A percentile compares a stretch with the other conserved stretches of the same genome.
These are phyloP conservation scores for Dalbergia oliveri DNA, from an alignment of 306 rosid species.

Conservation along the genomic window DNA sequence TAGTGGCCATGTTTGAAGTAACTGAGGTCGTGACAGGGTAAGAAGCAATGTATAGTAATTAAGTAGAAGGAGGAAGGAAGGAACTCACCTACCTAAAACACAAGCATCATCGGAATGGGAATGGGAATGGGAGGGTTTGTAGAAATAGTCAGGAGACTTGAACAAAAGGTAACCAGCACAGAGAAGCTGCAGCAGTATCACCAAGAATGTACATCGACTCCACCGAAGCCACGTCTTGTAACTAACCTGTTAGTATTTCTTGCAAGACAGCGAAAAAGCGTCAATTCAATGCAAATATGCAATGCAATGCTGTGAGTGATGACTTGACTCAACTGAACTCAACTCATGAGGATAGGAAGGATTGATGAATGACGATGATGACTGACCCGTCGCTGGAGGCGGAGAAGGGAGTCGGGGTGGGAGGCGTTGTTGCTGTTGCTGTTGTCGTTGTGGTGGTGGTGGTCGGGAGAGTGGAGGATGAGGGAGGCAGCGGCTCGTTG, in stretches of 20 bases:
- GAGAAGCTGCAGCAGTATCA: conserved; percentile 63
- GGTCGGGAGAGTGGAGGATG: conserved; percentile 56
- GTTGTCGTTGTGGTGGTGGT: too few species aligned
- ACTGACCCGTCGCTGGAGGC: conserved; percentile 65
- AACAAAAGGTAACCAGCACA: conserved; percentile 68
- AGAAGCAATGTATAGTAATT: background rate
- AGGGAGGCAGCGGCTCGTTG: conserved; percentile 69
- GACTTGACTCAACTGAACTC: too few species aligned
- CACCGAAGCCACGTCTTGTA: conserved; percentile 86
- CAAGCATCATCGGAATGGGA: conserved; percentile 39
- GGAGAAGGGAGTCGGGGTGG: conserved; percentile 42
- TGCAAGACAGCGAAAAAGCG: conserved; percentile 30
- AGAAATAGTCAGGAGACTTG: conserved; percentile 44
- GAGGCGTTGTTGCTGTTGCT: conserved; percentile 16
- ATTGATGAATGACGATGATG: too few species aligned
- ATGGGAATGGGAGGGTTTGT: conserved; percentile 27
- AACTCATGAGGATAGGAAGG: too few species aligned
- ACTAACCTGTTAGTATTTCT: conserved; percentile 53
- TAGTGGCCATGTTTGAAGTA: too few species aligned
- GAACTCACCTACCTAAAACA: conserved; percentile 65
- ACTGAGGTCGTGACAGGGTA: background rate
- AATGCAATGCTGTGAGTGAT: too few species aligned
- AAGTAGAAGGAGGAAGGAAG: background rate
- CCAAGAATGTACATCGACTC: conserved; percentile 63
- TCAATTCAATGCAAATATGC: background rate